A percentile compares a stretch with the other conserved stretches of the same genome.
phyloP scores from a whole-genome alignment of 768 basidiomycete species.

The Chlorophyllum brunneum region DNA sequence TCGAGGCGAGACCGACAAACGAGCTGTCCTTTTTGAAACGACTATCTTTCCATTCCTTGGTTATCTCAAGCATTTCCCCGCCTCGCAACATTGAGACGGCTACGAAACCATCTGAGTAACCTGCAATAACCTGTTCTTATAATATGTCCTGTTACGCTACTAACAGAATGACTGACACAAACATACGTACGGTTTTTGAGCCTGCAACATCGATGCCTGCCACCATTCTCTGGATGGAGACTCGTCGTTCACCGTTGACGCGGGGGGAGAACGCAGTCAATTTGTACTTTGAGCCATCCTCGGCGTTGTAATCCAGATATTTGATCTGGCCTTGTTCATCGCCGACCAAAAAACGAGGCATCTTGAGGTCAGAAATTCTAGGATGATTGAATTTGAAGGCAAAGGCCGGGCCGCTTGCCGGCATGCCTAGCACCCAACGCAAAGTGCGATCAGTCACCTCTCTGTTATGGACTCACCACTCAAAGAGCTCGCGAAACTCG shows the following conservation, averaged over 20 bases:
- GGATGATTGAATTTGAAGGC: neutral
- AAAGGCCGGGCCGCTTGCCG: conserved; percentile 1
- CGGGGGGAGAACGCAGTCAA: conserved; percentile 27
- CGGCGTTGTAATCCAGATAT: conserved; percentile 40
- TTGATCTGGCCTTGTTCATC: conserved; percentile 81
- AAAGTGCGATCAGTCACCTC: conserved; percentile 7
- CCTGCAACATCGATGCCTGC: conserved; percentile 22
- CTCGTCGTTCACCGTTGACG: conserved; percentile 14
- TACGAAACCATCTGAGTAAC: conserved; percentile 56
- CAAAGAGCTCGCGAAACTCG: conserved; percentile 78
- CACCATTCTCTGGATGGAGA: conserved; percentile 30
- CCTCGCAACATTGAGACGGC: conserved; percentile 39
- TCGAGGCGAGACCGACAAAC: conserved; percentile 60
- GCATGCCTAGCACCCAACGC: neutral
- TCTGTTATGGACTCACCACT: conserved; percentile 78
- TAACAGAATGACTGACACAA: neutral
- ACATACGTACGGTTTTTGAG: conserved; percentile 35
- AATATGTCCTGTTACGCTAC: conserved; percentile 15
- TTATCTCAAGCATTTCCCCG: conserved; percentile 32
- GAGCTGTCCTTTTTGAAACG: conserved; percentile 46
- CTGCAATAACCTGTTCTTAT: conserved; percentile 64
- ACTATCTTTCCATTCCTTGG: conserved; percentile 61
- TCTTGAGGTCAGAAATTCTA: conserved; percentile 22
- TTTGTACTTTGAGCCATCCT: conserved; percentile 29
- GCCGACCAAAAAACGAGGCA: conserved; percentile 70